Conservation (phyloP, 371 early-diverging fungal species). For the Mortierella sp. region DNA sequence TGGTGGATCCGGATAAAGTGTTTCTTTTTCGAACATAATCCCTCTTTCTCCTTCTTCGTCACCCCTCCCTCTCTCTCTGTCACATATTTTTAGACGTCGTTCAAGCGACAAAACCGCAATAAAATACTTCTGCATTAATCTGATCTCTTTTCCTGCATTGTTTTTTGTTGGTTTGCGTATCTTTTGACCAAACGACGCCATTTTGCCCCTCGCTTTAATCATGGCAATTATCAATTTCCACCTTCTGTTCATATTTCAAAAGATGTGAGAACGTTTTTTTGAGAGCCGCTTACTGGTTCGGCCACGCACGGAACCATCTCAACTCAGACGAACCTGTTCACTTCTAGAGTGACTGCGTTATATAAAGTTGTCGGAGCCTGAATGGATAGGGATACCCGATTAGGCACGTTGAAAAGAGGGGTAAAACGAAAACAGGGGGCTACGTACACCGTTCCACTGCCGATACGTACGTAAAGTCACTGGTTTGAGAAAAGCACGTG, state of each 20-base stretch:
- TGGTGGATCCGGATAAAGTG: conserved; percentile 56
- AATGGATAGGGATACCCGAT: not conserved
- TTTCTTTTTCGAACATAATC: not conserved
- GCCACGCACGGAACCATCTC: not conserved
- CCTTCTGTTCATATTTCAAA: not conserved
- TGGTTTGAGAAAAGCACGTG: no score
- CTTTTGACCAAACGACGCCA: not conserved
- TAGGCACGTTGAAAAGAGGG: not conserved
- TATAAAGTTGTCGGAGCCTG: not conserved
- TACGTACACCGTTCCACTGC: no score
- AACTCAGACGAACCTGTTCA: no score
- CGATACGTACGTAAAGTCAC: no score
- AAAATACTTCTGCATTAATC: not conserved
- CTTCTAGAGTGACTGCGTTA: not conserved
- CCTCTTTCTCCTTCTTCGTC: not conserved
- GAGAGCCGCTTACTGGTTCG: not conserved
- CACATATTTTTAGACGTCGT: not conserved
- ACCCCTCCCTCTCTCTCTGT: not conserved
- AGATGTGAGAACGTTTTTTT: no score
- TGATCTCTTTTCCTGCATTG: not conserved
- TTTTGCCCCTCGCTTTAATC: not conserved
- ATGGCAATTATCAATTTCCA: not conserved
- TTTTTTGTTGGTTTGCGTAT: not conserved
- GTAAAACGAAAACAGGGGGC: no score
- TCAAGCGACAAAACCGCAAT: not conserved